These are phyloP conservation scores for Buddleja alternifolia DNA, from an alignment of 257 asterid species.

Conservation along the genomic window DNA sequence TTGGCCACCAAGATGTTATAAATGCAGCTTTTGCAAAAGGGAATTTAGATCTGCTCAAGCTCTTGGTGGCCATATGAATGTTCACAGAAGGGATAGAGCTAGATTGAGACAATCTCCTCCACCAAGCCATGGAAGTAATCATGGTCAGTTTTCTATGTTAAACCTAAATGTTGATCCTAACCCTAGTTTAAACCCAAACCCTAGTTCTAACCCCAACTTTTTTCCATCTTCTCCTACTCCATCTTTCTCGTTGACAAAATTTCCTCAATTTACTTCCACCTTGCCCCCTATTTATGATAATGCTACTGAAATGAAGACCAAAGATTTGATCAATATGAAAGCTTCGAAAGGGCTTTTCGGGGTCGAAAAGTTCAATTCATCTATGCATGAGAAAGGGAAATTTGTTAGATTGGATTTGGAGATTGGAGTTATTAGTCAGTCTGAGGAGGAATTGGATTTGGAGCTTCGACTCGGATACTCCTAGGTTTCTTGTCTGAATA, in stretches of 20 bases:
- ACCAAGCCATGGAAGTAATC: constrained; percentile 14
- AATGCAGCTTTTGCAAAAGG: constrained; percentile 86
- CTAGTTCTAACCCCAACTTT: constrained; percentile 47
- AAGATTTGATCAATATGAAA: constrained; percentile 34
- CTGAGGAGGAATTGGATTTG: constrained; percentile 75
- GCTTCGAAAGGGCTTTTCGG: constrained; percentile 35
- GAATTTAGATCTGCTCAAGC: constrained; percentile 97
- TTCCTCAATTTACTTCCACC: constrained; percentile 41
- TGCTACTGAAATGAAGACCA: constrained; percentile 21
- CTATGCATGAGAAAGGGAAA: constrained; percentile 33
- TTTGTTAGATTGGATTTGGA: constrained; percentile 70
- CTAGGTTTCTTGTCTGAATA: constrained; percentile 18
- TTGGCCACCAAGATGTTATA: constrained; percentile 90
- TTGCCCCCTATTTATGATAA: constrained; percentile 33
- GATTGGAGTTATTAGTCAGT: constrained; percentile 56
- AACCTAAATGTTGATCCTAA: constrained; percentile 58
- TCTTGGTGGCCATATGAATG: constrained; percentile 98
- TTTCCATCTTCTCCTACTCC: constrained; percentile 29
- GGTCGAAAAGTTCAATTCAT: constrained; percentile 29
- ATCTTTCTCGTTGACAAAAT: constrained; percentile 32
- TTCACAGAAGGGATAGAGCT: constrained; percentile 86
- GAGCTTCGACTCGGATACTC: constrained; percentile 88
- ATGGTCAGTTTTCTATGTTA: constrained; percentile 28
- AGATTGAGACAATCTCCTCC: constrained; percentile 60
- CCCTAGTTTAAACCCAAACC: constrained; percentile 56